Evolutionary conservation across 371 early-diverging fungal species (phyloP), one percentile per base, ranked within the genome.

Genomic region (Zychaea mexicana): DNA sequence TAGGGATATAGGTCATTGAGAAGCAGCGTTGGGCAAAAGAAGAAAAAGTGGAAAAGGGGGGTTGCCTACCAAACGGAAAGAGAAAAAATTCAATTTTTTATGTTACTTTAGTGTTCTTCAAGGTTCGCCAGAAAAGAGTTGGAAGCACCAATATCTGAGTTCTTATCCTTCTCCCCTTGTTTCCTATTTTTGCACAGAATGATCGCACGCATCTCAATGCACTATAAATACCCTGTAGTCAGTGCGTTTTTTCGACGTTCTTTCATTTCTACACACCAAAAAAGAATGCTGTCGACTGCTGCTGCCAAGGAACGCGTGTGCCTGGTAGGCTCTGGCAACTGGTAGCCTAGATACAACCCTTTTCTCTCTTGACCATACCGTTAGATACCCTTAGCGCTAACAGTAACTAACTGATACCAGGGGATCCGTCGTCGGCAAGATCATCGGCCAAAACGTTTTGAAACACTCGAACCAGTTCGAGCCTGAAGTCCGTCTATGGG

Each of bases 401-500:
- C n/a, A 42, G 15, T 36, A 36, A 36, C 15, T 10, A 10, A 36
- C 15, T 1, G 15, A 8, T 49, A 57, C 28, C 73, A 94, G 94
- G 95, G 99, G 99, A 62, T 94, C 96, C 33, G 94, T 95, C 17
- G 93, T 97, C 60, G 95, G 97, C 55, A 94, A 94, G 81, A 92
- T 99, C 61, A 81, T 98, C 30, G 98, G 96, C 45, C 74, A 81
- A 67, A 98, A 97, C 76, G 92, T 95, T 39, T 53, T 61, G 49
- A 73, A 79, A 52, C 82, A 84, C 54, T 71, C 76, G n/a, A 81
- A 84, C 45, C 62, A 90, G 52, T 93, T 95, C 76, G 90, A 95
- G 74, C 69, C 77, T 31, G 84, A 90, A 54, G 95, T 98, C 46
- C 90, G 87, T 62, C 91, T 98, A 88, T 99, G 97, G 97, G 96